Base-by-base conservation (phyloP, 2,329 filamentous ascomycete genomes). In the Hymenoscyphus repandus region DNA sequence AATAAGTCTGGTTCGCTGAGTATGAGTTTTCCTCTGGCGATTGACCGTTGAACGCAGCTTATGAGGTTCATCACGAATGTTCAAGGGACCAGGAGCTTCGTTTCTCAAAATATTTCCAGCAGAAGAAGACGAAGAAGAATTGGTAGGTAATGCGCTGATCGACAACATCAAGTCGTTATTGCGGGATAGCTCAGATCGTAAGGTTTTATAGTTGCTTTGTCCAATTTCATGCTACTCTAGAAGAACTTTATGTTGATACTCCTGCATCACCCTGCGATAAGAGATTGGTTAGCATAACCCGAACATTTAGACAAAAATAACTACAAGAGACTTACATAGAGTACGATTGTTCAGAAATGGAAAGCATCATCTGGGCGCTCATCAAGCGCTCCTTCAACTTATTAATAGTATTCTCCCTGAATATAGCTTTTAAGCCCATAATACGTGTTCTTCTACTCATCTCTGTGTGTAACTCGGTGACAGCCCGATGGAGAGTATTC, bases 371-470 rank as follows among this genome's bases (percentile, higher is more conserved):
- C 39, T 49, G 38, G 9, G 46, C 38, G 9, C 15, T 27, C 13
- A n/a, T 11, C 7, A 50, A 22, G 4, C 48, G 41, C 3, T 50
- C 48, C 15, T 45, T 50, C 34, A 45, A 38, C 12, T 20, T 50
- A 13, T 50, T 11, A 38, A 50, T 45, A 6, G 11, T 20, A n/a
- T n/a, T n/a, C n/a, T n/a, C n/a, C n/a, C n/a, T n/a, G n/a, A n/a
- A n/a, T n/a, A n/a, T n/a, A n/a, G n/a, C n/a, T n/a, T n/a, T n/a
- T n/a, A n/a, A n/a, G n/a, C n/a, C n/a, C n/a, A n/a, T n/a, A n/a
- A n/a, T n/a, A n/a, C n/a, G n/a, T n/a, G n/a, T n/a, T n/a, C n/a
- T n/a, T n/a, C n/a, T n/a, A n/a, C n/a, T n/a, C n/a, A n/a, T n/a
- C n/a, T n/a, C n/a, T n/a, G n/a, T n/a, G n/a, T n/a, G n/a, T n/a